Evolutionary conservation across 139 green algal genomes (phyloP).

Genomic region (Coelastrella sp.): DNA sequence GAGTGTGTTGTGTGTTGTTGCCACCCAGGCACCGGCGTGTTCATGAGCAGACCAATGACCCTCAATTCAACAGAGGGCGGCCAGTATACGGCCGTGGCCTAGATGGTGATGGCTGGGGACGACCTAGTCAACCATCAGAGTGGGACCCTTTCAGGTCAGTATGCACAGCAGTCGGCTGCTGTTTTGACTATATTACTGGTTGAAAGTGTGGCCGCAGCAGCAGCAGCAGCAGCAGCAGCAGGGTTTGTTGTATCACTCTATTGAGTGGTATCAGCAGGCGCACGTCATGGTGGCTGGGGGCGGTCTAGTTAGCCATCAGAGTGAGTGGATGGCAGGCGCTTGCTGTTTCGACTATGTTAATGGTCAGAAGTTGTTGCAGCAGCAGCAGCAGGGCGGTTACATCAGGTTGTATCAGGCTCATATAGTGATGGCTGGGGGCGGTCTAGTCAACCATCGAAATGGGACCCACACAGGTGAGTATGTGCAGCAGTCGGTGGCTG

Average conservation of each 20-base stretch:
- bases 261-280: too few species aligned
- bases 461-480: background rate
- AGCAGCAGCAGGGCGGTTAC: background rate
- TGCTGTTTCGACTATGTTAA: too few species aligned
- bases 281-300: too few species aligned
- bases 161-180: too few species aligned
- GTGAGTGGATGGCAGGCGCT: too few species aligned
- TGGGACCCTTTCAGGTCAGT: slow-evolving; percentile 6
- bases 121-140: background rate
- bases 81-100: background rate
- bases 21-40: background rate
- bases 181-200: too few species aligned
- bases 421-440: background rate
- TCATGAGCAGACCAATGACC: slow-evolving; percentile 9
- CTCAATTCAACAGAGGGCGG: background rate
- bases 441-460: background rate
- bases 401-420: background rate
- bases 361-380: background rate
- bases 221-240: too few species aligned
- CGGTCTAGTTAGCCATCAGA: too few species aligned
- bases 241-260: too few species aligned
- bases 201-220: too few species aligned
- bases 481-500: too few species aligned
- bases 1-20: too few species aligned
- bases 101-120: slow-evolving; percentile 3